Conservation (phyloP, 2,329 filamentous ascomycete species). For the Hypoxylon sp. region DNA sequence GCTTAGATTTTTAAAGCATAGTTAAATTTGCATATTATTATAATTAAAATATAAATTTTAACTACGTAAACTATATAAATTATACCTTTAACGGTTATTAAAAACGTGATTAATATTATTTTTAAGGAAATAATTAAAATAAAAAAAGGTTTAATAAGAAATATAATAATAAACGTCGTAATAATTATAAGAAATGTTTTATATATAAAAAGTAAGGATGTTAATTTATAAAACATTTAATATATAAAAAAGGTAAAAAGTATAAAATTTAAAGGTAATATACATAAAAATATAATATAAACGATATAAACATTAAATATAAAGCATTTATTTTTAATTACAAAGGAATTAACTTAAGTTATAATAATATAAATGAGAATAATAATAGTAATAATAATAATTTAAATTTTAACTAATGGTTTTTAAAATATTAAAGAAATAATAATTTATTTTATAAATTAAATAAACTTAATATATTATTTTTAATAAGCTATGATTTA, state of each 20-base stretch:
- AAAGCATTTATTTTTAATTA: conserved; percentile 5
- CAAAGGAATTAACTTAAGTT: conserved; percentile 4
- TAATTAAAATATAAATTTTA: background rate
- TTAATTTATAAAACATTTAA: no score
- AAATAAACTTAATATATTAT: no score
- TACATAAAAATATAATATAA: background rate
- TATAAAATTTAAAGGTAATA: no score
- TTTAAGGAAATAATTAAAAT: background rate
- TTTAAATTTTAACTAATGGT: background rate
- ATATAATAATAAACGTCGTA: conserved; percentile 2
- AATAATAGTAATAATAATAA: conserved; percentile 1
- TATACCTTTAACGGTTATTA: background rate
- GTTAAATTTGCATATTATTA: background rate
- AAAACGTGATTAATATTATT: background rate
- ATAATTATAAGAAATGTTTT: no score
- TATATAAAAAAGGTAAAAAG: no score
- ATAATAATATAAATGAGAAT: background rate
- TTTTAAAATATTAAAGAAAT: no score
- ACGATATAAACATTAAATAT: background rate
- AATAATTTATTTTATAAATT: no score
- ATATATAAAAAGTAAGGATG: no score
- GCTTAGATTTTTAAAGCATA: background rate
- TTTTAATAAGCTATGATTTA: no score
- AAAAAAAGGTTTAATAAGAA: background rate
- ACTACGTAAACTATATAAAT: background rate